phyloP scores from a whole-genome alignment of 1,284 basidiomycete genomes.

The Ganoderma multipileum region DNA sequence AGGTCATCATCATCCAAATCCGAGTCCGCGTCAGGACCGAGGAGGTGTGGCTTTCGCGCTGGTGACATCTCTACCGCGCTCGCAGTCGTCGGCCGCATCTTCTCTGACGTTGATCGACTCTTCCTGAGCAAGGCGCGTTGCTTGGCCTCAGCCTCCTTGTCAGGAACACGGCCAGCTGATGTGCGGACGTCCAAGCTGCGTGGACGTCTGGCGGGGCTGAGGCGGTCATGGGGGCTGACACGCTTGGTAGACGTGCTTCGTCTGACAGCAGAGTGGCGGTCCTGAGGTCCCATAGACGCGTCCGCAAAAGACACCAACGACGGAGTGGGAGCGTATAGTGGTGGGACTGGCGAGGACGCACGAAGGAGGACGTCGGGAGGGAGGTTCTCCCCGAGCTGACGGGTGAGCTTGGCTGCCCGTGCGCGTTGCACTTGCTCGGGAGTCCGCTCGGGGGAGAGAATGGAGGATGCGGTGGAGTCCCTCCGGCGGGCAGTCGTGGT shows the following conservation, averaged over 20 bases:
- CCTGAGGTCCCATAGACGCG: conserved; percentile 14
- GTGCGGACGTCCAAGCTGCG: conserved; percentile 37
- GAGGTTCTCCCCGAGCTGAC: conserved; percentile 48
- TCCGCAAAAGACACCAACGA: conserved; percentile 24
- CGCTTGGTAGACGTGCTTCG: conserved; percentile 32
- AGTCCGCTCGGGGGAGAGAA: conserved; percentile 28
- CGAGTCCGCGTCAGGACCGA: conserved; percentile 20
- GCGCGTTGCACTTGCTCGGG: conserved; percentile 40
- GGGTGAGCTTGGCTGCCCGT: conserved; percentile 48
- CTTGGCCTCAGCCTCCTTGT: conserved; percentile 1
- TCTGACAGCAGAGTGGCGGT: conserved; percentile 21
- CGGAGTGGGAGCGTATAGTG: conserved; percentile 19
- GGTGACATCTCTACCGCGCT: conserved; percentile 5
- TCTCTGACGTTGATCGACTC: conserved; percentile 4
- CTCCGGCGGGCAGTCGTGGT: conserved; percentile 6
- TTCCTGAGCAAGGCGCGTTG: conserved; percentile 20
- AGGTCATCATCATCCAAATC: conserved; percentile 19
- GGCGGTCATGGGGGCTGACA: conserved; percentile 1
- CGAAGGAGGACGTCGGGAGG: conserved; percentile 46
- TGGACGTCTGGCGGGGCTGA: conserved; percentile 20
- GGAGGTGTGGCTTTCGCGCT: background rate
- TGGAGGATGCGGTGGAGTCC: conserved; percentile 32
- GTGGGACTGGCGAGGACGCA: conserved; percentile 32
- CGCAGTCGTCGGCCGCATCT: conserved; percentile 11
- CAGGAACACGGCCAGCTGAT: conserved; percentile 19